Base-by-base conservation (phyloP, 2,329 filamentous ascomycete genomes). In the Ophiocordyceps camponoti-leonardi region DNA sequence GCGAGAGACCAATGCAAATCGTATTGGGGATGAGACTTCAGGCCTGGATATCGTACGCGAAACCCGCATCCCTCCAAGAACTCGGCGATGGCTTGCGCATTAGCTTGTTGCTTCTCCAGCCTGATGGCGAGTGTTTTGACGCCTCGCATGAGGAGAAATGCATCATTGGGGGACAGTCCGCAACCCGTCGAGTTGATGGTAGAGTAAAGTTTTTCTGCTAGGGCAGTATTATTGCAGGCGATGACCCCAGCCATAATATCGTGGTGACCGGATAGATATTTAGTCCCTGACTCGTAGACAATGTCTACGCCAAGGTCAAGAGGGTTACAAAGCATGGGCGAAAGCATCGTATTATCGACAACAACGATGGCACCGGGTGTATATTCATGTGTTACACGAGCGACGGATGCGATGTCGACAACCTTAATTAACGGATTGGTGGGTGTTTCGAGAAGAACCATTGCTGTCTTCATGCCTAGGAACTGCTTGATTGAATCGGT, bases 341-440 rank as follows among this genome's bases (percentile, higher is more conserved):
- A 95, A 52, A 98, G 80, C 92, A 98, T 98, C 47, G 92, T 98
- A 69, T 98, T 98, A 66, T 98, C 92, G 23, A 96, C 92, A 2
- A 88, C 79, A 16, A 98, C 87, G 39, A 96, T 69, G 23, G 86
- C 83, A 50, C 76, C 77, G 8, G 81, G 69, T 62, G 92, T 94
- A 44, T 75, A 76, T 35, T 81, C 77, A 61, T 96, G 92, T 0
- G 83, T 77, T 19, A 81, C 67, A 37, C 73, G 71, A 14, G 92
- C 79, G 53, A 98, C 93, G 20, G 78, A 72, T 4, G 81, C 74
- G 48, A 98, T 83, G 61, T 98, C 92, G 56, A 93, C 87, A 54
- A 98, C 88, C 68, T 98, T 98, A 72, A 98, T 96, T 43, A 98
- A 69, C 6, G 92, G 93, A 65, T 98, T 98, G 26, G 92, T 98